phyloP scores from a whole-genome alignment of 768 basidiomycete species.

The Mycena galericulata region DNA sequence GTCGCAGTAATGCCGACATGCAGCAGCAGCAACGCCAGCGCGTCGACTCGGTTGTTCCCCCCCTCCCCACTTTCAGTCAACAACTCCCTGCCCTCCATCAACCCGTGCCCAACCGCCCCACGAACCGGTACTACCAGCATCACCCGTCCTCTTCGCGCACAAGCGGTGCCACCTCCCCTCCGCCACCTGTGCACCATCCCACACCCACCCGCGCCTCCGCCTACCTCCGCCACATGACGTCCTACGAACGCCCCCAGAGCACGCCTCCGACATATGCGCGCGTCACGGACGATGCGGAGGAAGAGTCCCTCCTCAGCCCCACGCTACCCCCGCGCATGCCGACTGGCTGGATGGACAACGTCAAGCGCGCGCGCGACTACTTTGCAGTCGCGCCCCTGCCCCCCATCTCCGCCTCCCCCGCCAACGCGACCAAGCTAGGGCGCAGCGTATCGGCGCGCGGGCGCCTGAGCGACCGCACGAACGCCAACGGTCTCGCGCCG shows the following conservation, averaged over 20 bases:
- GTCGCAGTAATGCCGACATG: slow-evolving; percentile 26
- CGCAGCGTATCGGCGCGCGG: slow-evolving; percentile 33
- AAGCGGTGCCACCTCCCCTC: slow-evolving; percentile 45
- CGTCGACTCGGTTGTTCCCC: slow-evolving; percentile 25
- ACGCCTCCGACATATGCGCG: slow-evolving; percentile 48
- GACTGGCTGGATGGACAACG: slow-evolving; percentile 36
- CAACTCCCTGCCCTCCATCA: slow-evolving; percentile 22
- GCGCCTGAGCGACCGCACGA: slow-evolving; percentile 35
- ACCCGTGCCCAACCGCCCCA: slow-evolving; percentile 37
- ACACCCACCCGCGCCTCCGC: slow-evolving; percentile 69
- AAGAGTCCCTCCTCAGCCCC: slow-evolving; percentile 34
- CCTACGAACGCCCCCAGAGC: slow-evolving; percentile 45
- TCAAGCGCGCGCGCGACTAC: slow-evolving; percentile 35
- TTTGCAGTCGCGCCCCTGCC: slow-evolving; percentile 20
- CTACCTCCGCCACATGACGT: slow-evolving; percentile 82
- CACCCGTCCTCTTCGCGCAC: slow-evolving; percentile 47
- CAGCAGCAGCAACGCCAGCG: slow-evolving; percentile 24
- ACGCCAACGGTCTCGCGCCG: slow-evolving; percentile 18
- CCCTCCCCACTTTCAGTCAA: background rate
- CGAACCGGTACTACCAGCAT: slow-evolving; percentile 41
- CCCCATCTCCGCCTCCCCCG: slow-evolving; percentile 21
- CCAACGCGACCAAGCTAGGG: slow-evolving; percentile 9
- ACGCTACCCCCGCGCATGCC: slow-evolving; percentile 29
- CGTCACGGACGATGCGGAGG: slow-evolving; percentile 35
- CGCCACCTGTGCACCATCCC: slow-evolving; percentile 44